These are phyloP conservation scores for Areca catechu DNA, from an alignment of 176 grass and related monocot genomes.

Conservation along the genomic window DNA sequence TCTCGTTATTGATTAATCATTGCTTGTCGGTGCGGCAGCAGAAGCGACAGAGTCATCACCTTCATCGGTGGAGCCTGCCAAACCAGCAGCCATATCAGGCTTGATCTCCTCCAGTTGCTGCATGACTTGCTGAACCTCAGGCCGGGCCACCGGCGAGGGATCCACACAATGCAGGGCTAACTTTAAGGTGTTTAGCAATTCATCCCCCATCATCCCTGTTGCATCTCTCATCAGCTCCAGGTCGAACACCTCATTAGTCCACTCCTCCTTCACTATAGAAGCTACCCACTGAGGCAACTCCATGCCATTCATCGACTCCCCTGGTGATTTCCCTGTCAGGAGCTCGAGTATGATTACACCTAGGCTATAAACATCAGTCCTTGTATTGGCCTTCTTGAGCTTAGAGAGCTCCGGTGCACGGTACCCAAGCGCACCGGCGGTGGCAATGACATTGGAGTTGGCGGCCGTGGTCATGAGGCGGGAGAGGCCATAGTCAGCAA, in stretches of 20 bases:
- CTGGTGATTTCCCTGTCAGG: slow-evolving; percentile 69
- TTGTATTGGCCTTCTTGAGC: slow-evolving; percentile 61
- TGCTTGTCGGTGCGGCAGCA: slow-evolving; percentile 16
- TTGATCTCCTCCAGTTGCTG: slow-evolving; percentile 70
- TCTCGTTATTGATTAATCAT: slow-evolving; percentile 16
- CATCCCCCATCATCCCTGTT: slow-evolving; percentile 25
- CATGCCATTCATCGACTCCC: slow-evolving; percentile 52
- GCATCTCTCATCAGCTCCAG: slow-evolving; percentile 70
- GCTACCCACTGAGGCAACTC: slow-evolving; percentile 86
- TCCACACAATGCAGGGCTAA: slow-evolving; percentile 83
- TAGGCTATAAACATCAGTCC: slow-evolving; percentile 87
- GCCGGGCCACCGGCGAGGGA: slow-evolving; percentile 32
- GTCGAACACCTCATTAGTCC: slow-evolving; percentile 93
- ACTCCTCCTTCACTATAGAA: slow-evolving; percentile 77
- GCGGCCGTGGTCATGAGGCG: slow-evolving; percentile 70
- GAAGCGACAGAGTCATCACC: background rate
- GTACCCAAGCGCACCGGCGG: slow-evolving; percentile 47
- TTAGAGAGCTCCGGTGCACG: slow-evolving; percentile 78
- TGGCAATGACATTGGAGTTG: slow-evolving; percentile 57
- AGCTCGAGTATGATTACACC: slow-evolving; percentile 82
- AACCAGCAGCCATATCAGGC: slow-evolving; percentile 21
- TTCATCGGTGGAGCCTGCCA: background rate
- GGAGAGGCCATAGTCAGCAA: slow-evolving; percentile 43
- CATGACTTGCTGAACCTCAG: slow-evolving; percentile 55
- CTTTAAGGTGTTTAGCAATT: slow-evolving; percentile 76